Conservation (phyloP, 345 rosid genomes). For the Excoecaria cochinchinensis region DNA sequence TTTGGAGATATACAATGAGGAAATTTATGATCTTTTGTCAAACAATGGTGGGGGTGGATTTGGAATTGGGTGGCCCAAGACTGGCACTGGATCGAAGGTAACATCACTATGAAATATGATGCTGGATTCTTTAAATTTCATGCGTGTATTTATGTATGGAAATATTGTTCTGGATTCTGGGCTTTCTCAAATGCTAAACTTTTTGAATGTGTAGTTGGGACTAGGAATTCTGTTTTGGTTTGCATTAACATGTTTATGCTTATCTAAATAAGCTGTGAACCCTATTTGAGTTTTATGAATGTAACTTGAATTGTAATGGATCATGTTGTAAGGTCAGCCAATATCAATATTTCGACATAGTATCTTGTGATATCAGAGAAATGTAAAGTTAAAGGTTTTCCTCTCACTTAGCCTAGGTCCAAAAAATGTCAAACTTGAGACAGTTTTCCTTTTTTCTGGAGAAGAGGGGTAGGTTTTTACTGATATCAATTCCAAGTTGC, state of each 20-base stretch:
- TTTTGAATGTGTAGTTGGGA: neutral
- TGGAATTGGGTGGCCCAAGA: conserved; percentile 83
- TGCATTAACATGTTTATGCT: neutral
- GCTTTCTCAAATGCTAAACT: too few relatives aligned
- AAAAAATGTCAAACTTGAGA: neutral
- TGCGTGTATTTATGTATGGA: neutral
- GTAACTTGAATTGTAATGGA: neutral
- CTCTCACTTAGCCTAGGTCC: neutral
- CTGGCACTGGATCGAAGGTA: conserved; percentile 67
- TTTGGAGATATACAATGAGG: conserved; percentile 91
- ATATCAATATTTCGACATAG: neutral
- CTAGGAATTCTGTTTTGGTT: neutral
- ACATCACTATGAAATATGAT: neutral
- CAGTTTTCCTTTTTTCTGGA: neutral
- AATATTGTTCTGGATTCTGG: too few relatives aligned
- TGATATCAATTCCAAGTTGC: too few relatives aligned
- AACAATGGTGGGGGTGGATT: conserved; percentile 58
- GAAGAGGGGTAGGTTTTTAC: too few relatives aligned
- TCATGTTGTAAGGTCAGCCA: neutral
- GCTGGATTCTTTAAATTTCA: neutral
- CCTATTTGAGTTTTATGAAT: neutral
- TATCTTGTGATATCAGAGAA: neutral
- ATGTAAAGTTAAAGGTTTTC: neutral
- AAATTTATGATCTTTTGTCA: conserved; percentile 84
- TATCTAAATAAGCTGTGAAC: too few relatives aligned